A percentile compares a stretch with the other conserved stretches of the same genome.
Evolutionary conservation across 805 yeast genomes (phyloP).

Genomic region (Candida broadrunensis): DNA sequence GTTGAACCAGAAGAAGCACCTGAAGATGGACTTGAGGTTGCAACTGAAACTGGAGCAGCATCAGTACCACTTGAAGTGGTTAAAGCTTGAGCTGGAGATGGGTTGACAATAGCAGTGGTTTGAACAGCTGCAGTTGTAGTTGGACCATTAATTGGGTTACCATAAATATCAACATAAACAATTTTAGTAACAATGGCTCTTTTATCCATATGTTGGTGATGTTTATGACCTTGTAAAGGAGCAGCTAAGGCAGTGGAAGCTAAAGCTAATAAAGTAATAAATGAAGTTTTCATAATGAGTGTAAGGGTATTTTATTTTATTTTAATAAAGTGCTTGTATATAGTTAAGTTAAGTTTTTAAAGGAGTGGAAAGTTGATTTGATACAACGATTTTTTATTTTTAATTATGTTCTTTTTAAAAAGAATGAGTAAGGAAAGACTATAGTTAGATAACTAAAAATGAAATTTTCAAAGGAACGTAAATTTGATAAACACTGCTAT

Average conservation of each 20-base stretch:
- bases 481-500: background rate
- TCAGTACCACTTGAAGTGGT: constrained; percentile 6
- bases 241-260: constrained; percentile 29
- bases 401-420: background rate
- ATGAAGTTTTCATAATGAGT: constrained; percentile 25
- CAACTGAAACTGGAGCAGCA: constrained; percentile 5
- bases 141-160: constrained; percentile 34
- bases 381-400: too few species aligned
- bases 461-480: background rate
- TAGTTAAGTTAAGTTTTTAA: background rate
- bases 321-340: background rate
- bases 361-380: background rate
- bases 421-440: constrained; percentile 8
- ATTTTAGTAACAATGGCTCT: constrained; percentile 39
- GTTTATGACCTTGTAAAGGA: constrained; percentile 33
- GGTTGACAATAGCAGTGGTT: constrained; percentile 7
- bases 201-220: constrained; percentile 34
- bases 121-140: constrained; percentile 9
- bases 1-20: constrained; percentile 29
- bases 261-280: constrained; percentile 21
- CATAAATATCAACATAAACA: constrained; percentile 30
- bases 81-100: constrained; percentile 8
- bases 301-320: background rate
- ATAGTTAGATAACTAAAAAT: constrained; percentile 7
- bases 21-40: constrained; percentile 11